A percentile compares a stretch with the other conserved stretches of the same genome.
phyloP scores from a whole-genome alignment of 2,329 filamentous ascomycete species.

The Aphanoascus verrucosus region DNA sequence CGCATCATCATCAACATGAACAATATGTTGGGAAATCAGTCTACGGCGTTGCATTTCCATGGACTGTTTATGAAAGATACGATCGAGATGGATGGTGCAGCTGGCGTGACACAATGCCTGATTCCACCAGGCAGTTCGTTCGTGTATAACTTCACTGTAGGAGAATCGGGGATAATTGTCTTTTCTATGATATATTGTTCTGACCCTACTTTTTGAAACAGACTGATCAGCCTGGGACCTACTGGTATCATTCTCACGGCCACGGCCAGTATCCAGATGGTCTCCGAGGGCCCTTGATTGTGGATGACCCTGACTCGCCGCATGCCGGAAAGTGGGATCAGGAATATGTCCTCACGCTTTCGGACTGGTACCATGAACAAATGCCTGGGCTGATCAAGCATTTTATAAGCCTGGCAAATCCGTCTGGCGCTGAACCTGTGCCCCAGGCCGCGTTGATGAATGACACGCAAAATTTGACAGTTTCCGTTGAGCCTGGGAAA shows the following conservation, averaged over 20 bases:
- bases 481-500: slow-evolving; percentile 52
- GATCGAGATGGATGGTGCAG: slow-evolving; percentile 15
- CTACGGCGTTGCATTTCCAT: slow-evolving; percentile 44
- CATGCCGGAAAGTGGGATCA: slow-evolving; percentile 48
- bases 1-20: slow-evolving; percentile 9
- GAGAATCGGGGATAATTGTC: background rate
- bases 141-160: slow-evolving; percentile 19
- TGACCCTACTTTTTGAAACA: slow-evolving; percentile 10
- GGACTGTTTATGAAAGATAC: slow-evolving; percentile 56
- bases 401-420: slow-evolving; percentile 42
- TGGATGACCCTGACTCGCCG: slow-evolving; percentile 40
- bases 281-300: slow-evolving; percentile 25
- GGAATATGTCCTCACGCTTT: slow-evolving; percentile 51
- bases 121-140: slow-evolving; percentile 25
- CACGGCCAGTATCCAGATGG: slow-evolving; percentile 23
- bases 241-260: slow-evolving; percentile 27
- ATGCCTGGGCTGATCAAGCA: slow-evolving; percentile 37
- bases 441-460: slow-evolving; percentile 60
- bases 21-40: slow-evolving; percentile 11
- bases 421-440: slow-evolving; percentile 50
- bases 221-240: slow-evolving; percentile 23
- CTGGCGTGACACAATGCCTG: slow-evolving; percentile 30
- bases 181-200: slow-evolving; percentile 8
- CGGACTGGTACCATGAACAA: slow-evolving; percentile 58
- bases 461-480: slow-evolving; percentile 51